Percentiles rank a stretch among this genome's conserved stretches.
Evolutionary conservation across 495 filamentous ascomycete genomes (phyloP).

Genomic region (Neurospora sp.): DNA sequence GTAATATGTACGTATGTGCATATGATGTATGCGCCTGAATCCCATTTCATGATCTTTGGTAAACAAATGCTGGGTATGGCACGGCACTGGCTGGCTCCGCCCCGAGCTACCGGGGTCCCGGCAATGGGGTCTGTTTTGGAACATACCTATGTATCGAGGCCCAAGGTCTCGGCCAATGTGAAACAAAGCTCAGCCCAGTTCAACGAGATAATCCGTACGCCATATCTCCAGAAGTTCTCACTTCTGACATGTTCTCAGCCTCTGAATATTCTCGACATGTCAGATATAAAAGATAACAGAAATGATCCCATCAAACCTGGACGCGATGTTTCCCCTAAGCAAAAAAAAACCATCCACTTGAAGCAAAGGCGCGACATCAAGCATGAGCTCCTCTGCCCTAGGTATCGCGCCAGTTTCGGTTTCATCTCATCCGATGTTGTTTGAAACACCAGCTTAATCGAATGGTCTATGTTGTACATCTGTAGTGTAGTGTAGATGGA

Average conservation of each 20-base stretch:
- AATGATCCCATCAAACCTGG: neutral
- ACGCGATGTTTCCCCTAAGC: neutral
- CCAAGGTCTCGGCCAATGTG: neutral
- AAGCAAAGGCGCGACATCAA: neutral
- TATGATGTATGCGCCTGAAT: neutral
- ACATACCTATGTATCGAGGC: neutral
- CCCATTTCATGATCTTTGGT: neutral
- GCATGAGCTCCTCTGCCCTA: neutral
- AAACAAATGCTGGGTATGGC: neutral
- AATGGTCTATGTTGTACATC: neutral
- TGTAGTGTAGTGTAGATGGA: neutral
- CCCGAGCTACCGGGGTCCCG: neutral
- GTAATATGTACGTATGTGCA: neutral
- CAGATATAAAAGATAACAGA: neutral
- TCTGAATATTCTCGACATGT: neutral
- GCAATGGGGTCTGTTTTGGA: neutral
- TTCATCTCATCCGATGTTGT: neutral
- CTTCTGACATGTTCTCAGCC: neutral
- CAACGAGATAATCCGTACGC: neutral
- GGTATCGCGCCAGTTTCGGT: neutral
- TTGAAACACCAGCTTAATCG: neutral
- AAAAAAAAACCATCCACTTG: neutral
- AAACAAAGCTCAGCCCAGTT: neutral
- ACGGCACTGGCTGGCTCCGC: neutral
- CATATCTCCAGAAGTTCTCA: neutral